These are phyloP conservation scores for Salix caprea DNA, from an alignment of 345 rosid species.

Conservation along the genomic window DNA sequence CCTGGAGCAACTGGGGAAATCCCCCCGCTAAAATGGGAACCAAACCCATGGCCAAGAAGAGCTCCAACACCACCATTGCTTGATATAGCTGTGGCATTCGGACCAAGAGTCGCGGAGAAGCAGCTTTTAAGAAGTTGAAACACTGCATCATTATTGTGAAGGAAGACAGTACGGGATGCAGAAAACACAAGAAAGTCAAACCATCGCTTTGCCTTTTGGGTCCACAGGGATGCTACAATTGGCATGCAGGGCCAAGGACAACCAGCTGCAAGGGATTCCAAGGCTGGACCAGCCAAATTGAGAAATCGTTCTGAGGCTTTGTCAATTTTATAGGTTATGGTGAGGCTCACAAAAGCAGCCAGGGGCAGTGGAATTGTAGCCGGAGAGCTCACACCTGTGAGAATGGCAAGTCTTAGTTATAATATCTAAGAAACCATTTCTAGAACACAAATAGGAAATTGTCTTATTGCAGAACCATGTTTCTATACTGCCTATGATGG, in stretches of 20 bases:
- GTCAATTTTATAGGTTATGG: constrained; percentile 91
- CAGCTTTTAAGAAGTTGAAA: constrained; percentile 90
- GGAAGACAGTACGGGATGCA: constrained; percentile 88
- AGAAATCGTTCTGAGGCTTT: constrained; percentile 74
- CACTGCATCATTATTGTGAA: constrained; percentile 79
- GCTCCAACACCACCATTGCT: constrained; percentile 87
- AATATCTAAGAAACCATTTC: background rate
- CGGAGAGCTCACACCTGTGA: constrained; percentile 71
- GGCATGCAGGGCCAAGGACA: constrained; percentile 99
- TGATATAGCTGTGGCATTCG: constrained; percentile 41
- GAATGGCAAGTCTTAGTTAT: background rate
- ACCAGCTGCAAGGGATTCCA: constrained; percentile 74
- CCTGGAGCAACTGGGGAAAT: constrained; percentile 92
- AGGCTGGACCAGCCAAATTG: constrained; percentile 65
- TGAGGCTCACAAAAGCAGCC: constrained; percentile 90
- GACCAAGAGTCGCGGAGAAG: constrained; percentile 73
- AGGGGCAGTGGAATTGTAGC: constrained; percentile 90
- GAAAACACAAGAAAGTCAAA: constrained; percentile 81
- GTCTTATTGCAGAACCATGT: background rate
- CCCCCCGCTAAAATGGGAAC: constrained; percentile 76
- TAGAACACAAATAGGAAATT: background rate
- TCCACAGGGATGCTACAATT: constrained; percentile 78
- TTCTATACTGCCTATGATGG: too few species aligned
- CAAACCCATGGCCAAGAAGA: constrained; percentile 94
- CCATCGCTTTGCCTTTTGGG: constrained; percentile 96